phyloP scores from a whole-genome alignment of 768 basidiomycete genomes.

The Lactarius sanguifluus region DNA sequence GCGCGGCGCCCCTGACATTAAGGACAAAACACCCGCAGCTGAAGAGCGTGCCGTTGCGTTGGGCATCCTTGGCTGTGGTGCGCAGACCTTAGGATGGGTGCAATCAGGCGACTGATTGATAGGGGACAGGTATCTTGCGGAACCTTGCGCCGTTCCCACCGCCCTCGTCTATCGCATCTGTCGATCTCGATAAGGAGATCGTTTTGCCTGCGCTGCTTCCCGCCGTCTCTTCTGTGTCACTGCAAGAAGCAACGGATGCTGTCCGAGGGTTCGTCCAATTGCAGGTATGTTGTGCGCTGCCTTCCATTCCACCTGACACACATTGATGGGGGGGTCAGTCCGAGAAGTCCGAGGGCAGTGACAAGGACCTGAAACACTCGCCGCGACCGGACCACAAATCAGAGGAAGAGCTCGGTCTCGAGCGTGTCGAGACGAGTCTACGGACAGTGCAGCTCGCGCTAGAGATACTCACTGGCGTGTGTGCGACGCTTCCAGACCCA shows the following conservation, averaged over 20 bases:
- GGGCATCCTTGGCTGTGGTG: conserved; percentile 72
- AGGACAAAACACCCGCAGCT: conserved; percentile 44
- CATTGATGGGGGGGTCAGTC: conserved; percentile 31
- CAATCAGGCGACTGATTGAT: conserved; percentile 6
- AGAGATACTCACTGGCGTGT: conserved; percentile 85
- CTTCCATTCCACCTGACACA: conserved; percentile 7
- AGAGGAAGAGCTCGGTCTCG: conserved; percentile 64
- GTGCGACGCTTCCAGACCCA: conserved; percentile 82
- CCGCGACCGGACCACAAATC: conserved; percentile 70
- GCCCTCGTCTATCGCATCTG: conserved; percentile 56
- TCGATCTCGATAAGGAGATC: conserved; percentile 72
- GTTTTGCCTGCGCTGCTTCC: conserved; percentile 70
- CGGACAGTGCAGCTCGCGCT: conserved; percentile 79
- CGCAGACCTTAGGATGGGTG: not conserved
- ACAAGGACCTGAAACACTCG: conserved; percentile 7
- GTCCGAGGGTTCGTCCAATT: conserved; percentile 53
- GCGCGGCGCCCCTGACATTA: conserved; percentile 34
- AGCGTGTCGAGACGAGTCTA: conserved; percentile 66
- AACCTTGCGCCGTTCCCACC: conserved; percentile 77
- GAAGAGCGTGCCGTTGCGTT: conserved; percentile 55
- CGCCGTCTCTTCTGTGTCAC: conserved; percentile 57
- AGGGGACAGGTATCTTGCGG: conserved; percentile 60
- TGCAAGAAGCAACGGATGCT: conserved; percentile 48
- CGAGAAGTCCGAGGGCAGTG: conserved; percentile 54
- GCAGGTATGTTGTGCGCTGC: conserved; percentile 43